Conservation (phyloP, 73 alveolate genomes). For the Tetrahymena elliotti region DNA sequence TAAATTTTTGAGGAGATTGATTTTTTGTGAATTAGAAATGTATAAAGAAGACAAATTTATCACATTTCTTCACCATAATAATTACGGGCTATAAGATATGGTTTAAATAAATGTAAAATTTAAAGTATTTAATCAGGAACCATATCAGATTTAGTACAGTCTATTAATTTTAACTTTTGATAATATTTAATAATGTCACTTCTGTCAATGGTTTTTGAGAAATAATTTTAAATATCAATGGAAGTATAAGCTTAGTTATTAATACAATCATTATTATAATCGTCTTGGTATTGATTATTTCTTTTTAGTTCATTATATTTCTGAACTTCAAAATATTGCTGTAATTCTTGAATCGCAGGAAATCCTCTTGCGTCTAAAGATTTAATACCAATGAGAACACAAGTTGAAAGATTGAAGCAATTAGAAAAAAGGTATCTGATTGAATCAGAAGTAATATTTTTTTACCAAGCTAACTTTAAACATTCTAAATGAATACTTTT, state of each 20-base stretch:
- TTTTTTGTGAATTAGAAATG: neutral
- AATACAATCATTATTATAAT: neutral
- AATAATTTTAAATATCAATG: neutral
- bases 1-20: neutral
- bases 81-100: neutral
- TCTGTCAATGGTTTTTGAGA: neutral
- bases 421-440: neutral
- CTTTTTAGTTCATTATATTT: neutral
- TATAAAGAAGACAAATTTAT: neutral
- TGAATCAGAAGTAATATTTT: neutral
- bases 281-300: neutral
- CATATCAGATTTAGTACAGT: neutral
- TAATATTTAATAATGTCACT: neutral
- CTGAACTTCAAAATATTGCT: neutral
- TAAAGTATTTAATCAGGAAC: neutral
- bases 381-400: neutral
- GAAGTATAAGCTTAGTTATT: neutral
- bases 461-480: neutral
- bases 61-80: neutral
- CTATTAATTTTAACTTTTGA: neutral
- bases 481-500: neutral
- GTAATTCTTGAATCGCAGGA: neutral
- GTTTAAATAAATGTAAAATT: neutral
- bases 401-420: neutral
- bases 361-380: neutral